Percentiles rank a stretch among this genome's conserved stretches.
Evolutionary conservation across 2,329 filamentous ascomycete genomes (phyloP).

Genomic region (Stachybotrys elegans): DNA sequence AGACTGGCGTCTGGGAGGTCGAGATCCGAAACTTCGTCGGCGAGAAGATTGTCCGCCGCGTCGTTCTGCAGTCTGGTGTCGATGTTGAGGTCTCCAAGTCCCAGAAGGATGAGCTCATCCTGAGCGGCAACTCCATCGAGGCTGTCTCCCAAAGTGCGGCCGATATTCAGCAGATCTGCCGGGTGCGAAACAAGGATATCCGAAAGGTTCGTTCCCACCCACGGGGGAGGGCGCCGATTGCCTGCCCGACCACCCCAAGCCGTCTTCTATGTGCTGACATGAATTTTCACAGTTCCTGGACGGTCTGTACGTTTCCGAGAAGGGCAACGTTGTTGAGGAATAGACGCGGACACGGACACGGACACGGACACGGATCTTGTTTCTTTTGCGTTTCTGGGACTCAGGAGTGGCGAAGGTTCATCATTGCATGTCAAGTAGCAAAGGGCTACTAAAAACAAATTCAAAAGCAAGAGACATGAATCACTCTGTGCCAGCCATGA

Average conservation of each 20-base stretch:
- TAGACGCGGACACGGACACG: conserved; percentile 34
- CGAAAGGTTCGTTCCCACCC: conserved; percentile 66
- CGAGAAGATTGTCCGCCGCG: conserved; percentile 97
- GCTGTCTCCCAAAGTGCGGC: conserved; percentile 95
- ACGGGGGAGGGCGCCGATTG: not conserved
- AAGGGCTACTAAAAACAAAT: conserved; percentile 36
- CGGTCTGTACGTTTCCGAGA: conserved; percentile 99
- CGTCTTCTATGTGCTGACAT: conserved; percentile 14
- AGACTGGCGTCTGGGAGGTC: conserved; percentile 83
- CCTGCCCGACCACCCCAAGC: not conserved
- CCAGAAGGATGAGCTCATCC: conserved; percentile 96
- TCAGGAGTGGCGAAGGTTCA: conserved; percentile 59
- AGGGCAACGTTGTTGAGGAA: conserved; percentile 84
- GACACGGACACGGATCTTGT: conserved; percentile 37
- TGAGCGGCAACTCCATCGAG: conserved; percentile 93
- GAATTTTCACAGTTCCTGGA: conserved; percentile 76
- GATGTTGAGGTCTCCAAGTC: conserved; percentile 83
- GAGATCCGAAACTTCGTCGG: conserved; percentile 99
- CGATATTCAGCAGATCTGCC: conserved; percentile 99
- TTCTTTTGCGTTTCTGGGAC: conserved; percentile 58
- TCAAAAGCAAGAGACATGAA: conserved; percentile 33
- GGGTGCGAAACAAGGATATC: conserved; percentile 99
- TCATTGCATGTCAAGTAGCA: conserved; percentile 58
- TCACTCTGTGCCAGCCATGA: conserved; percentile 20
- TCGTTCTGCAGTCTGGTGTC: conserved; percentile 85